A percentile compares a stretch with the other conserved stretches of the same genome.
Evolutionary conservation across 306 rosid genomes (phyloP).

Genomic region (Vigna nakashimae): DNA sequence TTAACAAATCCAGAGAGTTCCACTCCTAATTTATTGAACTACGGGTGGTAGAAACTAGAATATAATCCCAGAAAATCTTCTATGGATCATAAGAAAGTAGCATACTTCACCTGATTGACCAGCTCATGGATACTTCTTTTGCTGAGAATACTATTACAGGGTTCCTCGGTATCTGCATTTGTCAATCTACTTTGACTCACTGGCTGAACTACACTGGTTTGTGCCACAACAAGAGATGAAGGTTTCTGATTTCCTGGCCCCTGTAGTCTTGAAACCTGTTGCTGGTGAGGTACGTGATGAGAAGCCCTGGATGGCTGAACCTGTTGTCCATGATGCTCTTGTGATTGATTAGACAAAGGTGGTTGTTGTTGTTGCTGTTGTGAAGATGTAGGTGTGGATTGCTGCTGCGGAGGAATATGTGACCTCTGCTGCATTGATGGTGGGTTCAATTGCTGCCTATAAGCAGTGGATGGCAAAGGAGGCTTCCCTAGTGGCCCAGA

Average conservation of each 20-base stretch:
- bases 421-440: conserved; percentile 77
- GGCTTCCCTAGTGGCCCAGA: conserved; percentile 92
- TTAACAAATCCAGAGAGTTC: conserved; percentile 6
- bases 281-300: conserved; percentile 72
- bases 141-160: conserved; percentile 77
- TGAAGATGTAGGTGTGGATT: conserved; percentile 50
- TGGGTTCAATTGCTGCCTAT: conserved; percentile 77
- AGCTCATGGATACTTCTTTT: conserved; percentile 93
- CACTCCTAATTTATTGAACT: not conserved
- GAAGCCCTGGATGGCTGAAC: conserved; percentile 65
- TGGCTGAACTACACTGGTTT: conserved; percentile 58
- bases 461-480: conserved; percentile 79
- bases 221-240: conserved; percentile 61
- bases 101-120: conserved; percentile 70
- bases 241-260: conserved; percentile 68
- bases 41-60: not conserved
- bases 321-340: conserved; percentile 71
- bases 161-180: conserved; percentile 68
- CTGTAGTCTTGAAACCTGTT: conserved; percentile 69
- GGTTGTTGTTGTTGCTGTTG: conserved; percentile 50
- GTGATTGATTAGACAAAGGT: conserved; percentile 68
- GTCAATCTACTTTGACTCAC: conserved; percentile 59
- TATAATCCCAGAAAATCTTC: not conserved
- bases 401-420: conserved; percentile 70
- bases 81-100: conserved; percentile 9